Percentiles rank a stretch among this genome's conserved stretches.
Evolutionary conservation across 495 filamentous ascomycete genomes (phyloP).

Genomic region (Astrothelium subdiscretum): DNA sequence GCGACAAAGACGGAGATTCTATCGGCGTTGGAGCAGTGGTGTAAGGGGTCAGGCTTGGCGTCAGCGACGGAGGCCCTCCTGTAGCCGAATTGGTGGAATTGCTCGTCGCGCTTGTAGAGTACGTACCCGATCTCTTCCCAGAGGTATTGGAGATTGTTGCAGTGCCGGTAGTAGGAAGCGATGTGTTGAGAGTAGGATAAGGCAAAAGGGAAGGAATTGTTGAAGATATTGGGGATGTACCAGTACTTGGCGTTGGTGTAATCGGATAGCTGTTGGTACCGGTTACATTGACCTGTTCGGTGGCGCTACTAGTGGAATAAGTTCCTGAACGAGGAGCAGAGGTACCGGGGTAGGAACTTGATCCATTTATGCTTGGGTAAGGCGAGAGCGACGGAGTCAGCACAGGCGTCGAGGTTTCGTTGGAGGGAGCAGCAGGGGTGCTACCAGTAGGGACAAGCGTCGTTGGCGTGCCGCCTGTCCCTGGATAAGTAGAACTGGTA

Average conservation of each 20-base stretch:
- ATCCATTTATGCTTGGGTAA: not conserved
- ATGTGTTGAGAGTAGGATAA: not conserved
- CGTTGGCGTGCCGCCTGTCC: not conserved
- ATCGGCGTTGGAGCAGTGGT: not conserved
- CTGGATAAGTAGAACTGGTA: not conserved
- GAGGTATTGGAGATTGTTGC: not conserved
- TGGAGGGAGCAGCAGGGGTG: not conserved
- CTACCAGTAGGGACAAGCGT: not conserved
- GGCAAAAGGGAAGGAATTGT: not conserved
- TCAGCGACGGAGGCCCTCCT: not conserved
- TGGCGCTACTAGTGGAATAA: not conserved
- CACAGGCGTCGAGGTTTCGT: not conserved
- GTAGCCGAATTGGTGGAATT: not conserved
- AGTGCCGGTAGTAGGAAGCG: not conserved
- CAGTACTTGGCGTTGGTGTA: not conserved
- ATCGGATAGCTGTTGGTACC: not conserved
- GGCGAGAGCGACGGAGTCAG: not conserved
- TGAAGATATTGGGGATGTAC: not conserved
- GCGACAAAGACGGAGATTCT: not conserved
- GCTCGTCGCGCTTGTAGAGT: not conserved
- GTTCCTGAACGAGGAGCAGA: not conserved
- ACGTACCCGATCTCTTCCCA: not conserved
- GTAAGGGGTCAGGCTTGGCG: not conserved
- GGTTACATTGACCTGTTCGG: not conserved
- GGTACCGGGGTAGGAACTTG: not conserved